These are phyloP conservation scores for Plasmodium gonderi DNA, from an alignment of 169 alveolate species.

Conservation along the genomic window DNA sequence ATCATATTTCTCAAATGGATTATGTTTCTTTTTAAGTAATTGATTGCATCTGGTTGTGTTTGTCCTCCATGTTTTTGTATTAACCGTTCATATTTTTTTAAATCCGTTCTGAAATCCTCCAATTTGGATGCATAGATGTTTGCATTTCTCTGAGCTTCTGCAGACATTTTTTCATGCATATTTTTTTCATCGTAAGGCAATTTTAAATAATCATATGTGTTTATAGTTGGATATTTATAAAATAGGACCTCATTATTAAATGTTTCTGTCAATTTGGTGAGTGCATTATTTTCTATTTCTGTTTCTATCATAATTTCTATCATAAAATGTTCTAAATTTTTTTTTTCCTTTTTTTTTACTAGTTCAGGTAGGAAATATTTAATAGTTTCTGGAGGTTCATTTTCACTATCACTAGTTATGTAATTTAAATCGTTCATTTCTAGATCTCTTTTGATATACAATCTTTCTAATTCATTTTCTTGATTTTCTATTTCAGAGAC, in stretches of 20 bases:
- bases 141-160: background rate
- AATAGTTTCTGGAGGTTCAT: slow-evolving; percentile 12
- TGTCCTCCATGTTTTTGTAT: background rate
- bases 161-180: slow-evolving; percentile 5
- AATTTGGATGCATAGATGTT: background rate
- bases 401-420: slow-evolving; percentile 11
- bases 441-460: slow-evolving; percentile 17
- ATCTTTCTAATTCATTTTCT: background rate
- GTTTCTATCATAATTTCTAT: background rate
- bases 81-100: background rate
- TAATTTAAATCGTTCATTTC: slow-evolving; percentile 10
- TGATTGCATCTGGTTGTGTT: background rate
- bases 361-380: background rate
- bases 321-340: slow-evolving; percentile 1
- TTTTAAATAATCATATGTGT: background rate
- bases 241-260: background rate
- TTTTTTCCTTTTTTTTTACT: background rate
- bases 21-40: slow-evolving; percentile 20
- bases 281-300: slow-evolving; percentile 24
- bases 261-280: background rate
- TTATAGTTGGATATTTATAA: background rate
- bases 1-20: slow-evolving; percentile 9
- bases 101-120: background rate
- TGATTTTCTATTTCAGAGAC: background rate
- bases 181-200: background rate